Evolutionary conservation across 441 rosid species (phyloP).

Genomic region (Jatropha multifida): DNA sequence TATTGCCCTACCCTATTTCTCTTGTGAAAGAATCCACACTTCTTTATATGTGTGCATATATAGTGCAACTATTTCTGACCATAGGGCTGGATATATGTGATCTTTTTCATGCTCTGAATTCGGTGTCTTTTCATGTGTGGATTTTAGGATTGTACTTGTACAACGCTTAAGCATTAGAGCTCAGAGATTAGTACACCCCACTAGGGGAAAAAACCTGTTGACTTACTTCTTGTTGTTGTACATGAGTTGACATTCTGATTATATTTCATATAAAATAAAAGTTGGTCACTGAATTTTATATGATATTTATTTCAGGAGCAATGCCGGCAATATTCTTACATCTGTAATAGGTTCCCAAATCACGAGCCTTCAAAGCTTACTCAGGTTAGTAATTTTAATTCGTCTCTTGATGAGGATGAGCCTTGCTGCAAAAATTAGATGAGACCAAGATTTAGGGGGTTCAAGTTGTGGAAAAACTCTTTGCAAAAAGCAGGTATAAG

Average conservation of each 20-base stretch:
- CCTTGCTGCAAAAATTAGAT: not conserved
- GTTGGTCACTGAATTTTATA: constrained; percentile 6
- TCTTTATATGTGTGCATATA: not conserved
- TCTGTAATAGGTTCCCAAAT: constrained; percentile 25
- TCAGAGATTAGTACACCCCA: not conserved
- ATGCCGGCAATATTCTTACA: constrained; percentile 24
- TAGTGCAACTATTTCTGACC: not conserved
- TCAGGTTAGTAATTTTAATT: constrained; percentile 29
- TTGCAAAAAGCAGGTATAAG: not conserved
- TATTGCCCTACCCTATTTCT: constrained; percentile 1
- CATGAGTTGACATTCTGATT: not conserved
- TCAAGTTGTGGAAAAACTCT: not conserved
- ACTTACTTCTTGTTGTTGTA: not conserved
- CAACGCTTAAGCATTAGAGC: not conserved
- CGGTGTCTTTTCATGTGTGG: not conserved
- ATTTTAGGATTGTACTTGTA: not conserved
- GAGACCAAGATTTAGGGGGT: not conserved
- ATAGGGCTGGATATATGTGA: not conserved
- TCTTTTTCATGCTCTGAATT: not conserved
- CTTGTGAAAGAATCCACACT: not conserved
- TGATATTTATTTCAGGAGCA: constrained; percentile 33
- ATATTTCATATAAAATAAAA: constrained; percentile 6
- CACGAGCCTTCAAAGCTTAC: constrained; percentile 22
- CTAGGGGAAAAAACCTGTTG: not conserved
- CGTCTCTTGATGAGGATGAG: not conserved